phyloP scores from a whole-genome alignment of 257 asterid species.

The Salvia miltiorrhiza region DNA sequence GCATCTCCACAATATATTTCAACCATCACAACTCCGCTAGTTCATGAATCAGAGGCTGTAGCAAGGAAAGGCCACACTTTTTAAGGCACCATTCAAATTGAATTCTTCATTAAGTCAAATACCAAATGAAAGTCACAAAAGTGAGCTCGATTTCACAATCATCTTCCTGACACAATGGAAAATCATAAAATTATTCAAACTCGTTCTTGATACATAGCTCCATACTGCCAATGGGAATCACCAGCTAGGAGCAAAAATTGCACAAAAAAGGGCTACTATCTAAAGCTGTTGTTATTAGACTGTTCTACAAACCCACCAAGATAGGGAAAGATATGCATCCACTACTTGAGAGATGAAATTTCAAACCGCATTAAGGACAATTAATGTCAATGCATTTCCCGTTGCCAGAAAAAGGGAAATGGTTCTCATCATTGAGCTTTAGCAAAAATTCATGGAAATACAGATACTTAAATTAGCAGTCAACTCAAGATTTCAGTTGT shows the following conservation, averaged over 20 bases:
- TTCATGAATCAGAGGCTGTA: not conserved
- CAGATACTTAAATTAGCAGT: not conserved
- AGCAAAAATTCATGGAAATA: not conserved
- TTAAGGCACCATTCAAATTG: not conserved
- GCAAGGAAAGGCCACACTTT: too few species aligned
- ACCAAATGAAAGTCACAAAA: not conserved
- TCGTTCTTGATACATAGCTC: not conserved
- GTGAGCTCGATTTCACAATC: not conserved
- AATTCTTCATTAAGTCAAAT: not conserved
- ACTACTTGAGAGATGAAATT: too few species aligned
- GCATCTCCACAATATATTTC: not conserved
- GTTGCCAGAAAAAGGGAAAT: too few species aligned
- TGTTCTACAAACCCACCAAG: too few species aligned
- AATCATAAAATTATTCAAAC: not conserved
- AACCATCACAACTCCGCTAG: not conserved
- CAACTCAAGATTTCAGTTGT: not conserved
- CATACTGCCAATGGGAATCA: not conserved
- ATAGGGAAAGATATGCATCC: too few species aligned
- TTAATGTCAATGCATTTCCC: too few species aligned
- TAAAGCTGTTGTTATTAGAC: too few species aligned
- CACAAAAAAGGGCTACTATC: too few species aligned
- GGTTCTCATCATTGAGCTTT: too few species aligned
- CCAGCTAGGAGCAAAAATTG: too few species aligned
- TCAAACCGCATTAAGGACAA: too few species aligned
- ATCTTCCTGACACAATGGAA: too few species aligned